Evolutionary conservation across 179 eudicot genomes (phyloP), one percentile per base, ranked within the genome.

Genomic region (Silene noctiflora): DNA sequence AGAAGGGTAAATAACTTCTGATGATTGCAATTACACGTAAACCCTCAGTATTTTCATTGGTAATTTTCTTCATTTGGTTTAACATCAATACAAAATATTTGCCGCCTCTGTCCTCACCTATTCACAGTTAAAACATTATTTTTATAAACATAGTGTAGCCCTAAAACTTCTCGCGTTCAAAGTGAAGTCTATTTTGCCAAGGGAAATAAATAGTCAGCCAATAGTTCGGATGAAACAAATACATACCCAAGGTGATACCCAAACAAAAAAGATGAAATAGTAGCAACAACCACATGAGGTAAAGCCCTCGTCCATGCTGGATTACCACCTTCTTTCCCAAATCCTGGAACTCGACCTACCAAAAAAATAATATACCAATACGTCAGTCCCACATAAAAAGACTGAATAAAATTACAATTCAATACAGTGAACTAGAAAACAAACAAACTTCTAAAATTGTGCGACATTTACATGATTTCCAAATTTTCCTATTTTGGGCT

Each of bases 241-340:
- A 71, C 93, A 81, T 80, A 93, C 98, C 98, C 98, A 24, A 93
- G 88, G 77, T 93, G 98, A 83, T 91, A 93, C 63, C 97, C 98
- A 84, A 86, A 93, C 60, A 93, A 74, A 62, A 91, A 88, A 4
- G 97, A 90, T 0, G 98, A 82, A 68, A 93, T 74, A 33, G 88
- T 81, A 77, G 98, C 98, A 66, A 91, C 90, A 44, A 91, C 71
- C 62, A 91, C 81, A 78, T 93, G 98, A 48, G 97, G 97, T 64
- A 93, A 82, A 19, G 98, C 82, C 69, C 75, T 84, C 48, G 83
- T 77, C 97, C 98, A 93, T 13, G 97, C 79, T 4, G 98, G 91
- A 67, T 86, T 87, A 69, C 85, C 88, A 21, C 81, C 78, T 69
- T 87, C 91, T 83, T 82, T 89, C 64, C 76, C 87, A 11, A 75